Evolutionary conservation across 768 basidiomycete species (phyloP), one percentile per base, ranked within the genome.

Genomic region (Podaxis carcinomalis): DNA sequence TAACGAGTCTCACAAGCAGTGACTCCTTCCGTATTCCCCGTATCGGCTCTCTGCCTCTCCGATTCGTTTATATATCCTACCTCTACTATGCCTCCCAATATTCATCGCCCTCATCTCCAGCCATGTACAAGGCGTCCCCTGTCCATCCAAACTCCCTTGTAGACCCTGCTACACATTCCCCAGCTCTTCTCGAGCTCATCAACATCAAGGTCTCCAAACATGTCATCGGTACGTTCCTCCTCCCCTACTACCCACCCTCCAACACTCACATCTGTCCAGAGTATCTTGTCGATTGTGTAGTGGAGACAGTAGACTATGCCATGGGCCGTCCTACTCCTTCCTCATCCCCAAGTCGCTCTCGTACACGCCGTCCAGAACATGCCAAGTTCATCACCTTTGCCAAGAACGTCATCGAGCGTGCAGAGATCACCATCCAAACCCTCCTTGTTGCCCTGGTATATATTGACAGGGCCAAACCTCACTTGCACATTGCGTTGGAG

Each of bases 401-500:
- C 62, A 73, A 78, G 51, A 84, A 85, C 62, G 87, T 92, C 68
- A 78, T 92, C 70, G 76, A 79, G 46, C 85, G 88, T 54, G 89
- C 90, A 40, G 90, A 92, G 71, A 83, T 92, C 65, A 81, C 84
- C 64, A 81, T 85, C 52, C 80, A 89, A 44, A 86, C 85, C 51
- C 72, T 92, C 67, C 80, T 92, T 60, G 84, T 83, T 36, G 73
- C 89, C 5, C 83, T 92, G 56, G 88, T 87, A 70, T 93, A 92
- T 73, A 87, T 92, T 69, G 77, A 86, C 74, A 76, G 91, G 58
- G 88, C 90, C 2, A 86, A 86, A 66, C 88, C 88, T 2, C 88
- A 91, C 71, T 80, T 93, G 46, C 87, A 89, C 69, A 92, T 92
- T 65, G 88, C 88, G 7, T 77, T 90, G 62, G 89, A 91, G 69